These are phyloP conservation scores for Neurospora cerealis DNA, from an alignment of 495 filamentous ascomycete genomes.

Conservation along the genomic window DNA sequence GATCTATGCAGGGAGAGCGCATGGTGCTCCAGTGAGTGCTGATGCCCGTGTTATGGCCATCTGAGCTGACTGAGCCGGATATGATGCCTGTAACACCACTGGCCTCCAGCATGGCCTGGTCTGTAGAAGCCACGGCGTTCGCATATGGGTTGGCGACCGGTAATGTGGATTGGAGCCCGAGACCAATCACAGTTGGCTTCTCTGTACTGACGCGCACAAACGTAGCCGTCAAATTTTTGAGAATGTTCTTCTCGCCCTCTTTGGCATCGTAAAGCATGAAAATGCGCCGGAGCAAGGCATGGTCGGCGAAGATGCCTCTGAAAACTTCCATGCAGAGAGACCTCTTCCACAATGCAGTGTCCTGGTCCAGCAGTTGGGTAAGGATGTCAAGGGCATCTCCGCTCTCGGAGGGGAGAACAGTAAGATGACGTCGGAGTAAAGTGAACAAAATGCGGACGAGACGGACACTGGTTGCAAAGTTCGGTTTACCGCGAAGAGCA, in stretches of 20 bases:
- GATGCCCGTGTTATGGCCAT: slow-evolving; percentile 62
- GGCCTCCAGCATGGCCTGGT: slow-evolving; percentile 80
- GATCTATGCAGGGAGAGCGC: slow-evolving; percentile 81
- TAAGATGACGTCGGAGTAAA: slow-evolving; percentile 64
- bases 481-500: slow-evolving; percentile 64
- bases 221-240: slow-evolving; percentile 69
- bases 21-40: slow-evolving; percentile 85
- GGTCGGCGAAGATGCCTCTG: slow-evolving; percentile 71
- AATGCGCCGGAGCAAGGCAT: slow-evolving; percentile 64
- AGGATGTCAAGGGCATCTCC: slow-evolving; percentile 77
- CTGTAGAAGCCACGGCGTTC: slow-evolving; percentile 37
- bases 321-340: slow-evolving; percentile 87
- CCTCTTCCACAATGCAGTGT: slow-evolving; percentile 72
- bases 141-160: slow-evolving; percentile 42
- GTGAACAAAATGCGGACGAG: slow-evolving; percentile 73
- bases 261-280: slow-evolving; percentile 69
- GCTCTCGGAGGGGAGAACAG: slow-evolving; percentile 65
- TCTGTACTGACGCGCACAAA: slow-evolving; percentile 86
- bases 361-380: slow-evolving; percentile 81
- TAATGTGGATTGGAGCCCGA: slow-evolving; percentile 75
- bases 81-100: slow-evolving; percentile 84
- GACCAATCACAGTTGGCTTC: slow-evolving; percentile 75
- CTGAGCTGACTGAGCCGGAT: slow-evolving; percentile 57
- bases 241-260: slow-evolving; percentile 62
- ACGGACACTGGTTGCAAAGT: slow-evolving; percentile 76